Base-by-base conservation (phyloP, 495 filamentous ascomycete species). In the Clohesyomyces aquaticus region DNA sequence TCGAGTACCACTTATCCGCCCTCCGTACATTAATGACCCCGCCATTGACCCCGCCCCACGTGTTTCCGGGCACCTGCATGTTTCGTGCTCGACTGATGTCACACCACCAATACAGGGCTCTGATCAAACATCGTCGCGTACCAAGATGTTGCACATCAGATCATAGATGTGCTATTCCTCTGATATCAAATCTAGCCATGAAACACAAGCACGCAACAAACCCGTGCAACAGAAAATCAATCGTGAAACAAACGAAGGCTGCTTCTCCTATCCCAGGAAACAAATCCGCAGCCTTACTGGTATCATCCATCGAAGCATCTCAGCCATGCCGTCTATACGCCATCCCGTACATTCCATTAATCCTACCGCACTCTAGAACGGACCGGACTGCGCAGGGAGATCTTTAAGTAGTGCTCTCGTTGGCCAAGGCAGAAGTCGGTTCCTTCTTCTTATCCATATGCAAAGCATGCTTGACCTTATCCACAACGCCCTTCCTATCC, bases 381-480 rank as follows among this genome's bases (percentile, higher is more conserved):
- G 19, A 21, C 35, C 49, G 18, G 2, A 9, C 21, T 55, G 49
- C 47, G 49, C 55, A 60, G 42, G 19, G 32, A 6, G 18, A 29
- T 10, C 23, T 14, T 4, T n/a, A 19, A 1, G 54, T 47, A 21
- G 41, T 47, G 26, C 21, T 32, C 56, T 58, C 61, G 28, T 65
- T 49, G 26, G 16, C 29, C n/a, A 64, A 26, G 8, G 66, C 50
- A 42, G 67, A 60, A 0, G 48, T 23, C 11, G 50, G 22, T 49
- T 65, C 58, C 59, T 70, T 67, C 21, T 73, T 71, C 63, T 62
- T 61, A 22, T 62, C 49, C 32, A 67, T 58, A 32, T 64, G 50
- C 42, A 74, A 58, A 51, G 72, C 75, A 49, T 72, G 60, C 69
- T 77, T 77, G 46, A 71, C 68, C 69, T 77, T 77, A 45, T 74